These are phyloP conservation scores for Ophiostoma montium DNA, from an alignment of 2,329 filamentous ascomycete genomes.

Conservation along the genomic window DNA sequence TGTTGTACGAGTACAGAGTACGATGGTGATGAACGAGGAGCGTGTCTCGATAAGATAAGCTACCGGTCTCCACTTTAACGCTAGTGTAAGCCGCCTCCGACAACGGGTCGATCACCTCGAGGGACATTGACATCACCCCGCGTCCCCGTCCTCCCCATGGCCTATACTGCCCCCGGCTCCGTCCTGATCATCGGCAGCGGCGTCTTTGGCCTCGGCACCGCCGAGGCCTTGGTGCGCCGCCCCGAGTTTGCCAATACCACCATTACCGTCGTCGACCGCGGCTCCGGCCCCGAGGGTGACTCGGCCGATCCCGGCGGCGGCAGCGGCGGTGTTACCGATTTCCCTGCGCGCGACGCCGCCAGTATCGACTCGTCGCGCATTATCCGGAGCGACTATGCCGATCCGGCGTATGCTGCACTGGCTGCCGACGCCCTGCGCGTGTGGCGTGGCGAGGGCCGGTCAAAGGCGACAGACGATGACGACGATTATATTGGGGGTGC, in stretches of 20 bases:
- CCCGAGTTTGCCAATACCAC: constrained; percentile 35
- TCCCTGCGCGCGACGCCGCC: constrained; percentile 44
- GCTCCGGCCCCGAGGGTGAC: constrained; percentile 15
- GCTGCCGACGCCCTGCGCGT: constrained; percentile 53
- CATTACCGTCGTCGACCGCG: constrained; percentile 48
- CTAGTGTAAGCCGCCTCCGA: too few species aligned
- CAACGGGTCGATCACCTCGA: too few species aligned
- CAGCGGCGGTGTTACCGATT: constrained; percentile 25
- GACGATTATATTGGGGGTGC: constrained; percentile 41
- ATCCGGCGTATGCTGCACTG: constrained; percentile 61
- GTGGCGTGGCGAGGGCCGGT: too few species aligned
- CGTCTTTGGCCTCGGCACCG: constrained; percentile 46
- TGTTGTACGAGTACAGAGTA: too few species aligned
- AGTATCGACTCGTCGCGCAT: constrained; percentile 52
- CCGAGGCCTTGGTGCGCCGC: constrained; percentile 54
- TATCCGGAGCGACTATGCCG: constrained; percentile 64
- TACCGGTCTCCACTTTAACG: too few species aligned
- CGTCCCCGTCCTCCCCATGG: too few species aligned
- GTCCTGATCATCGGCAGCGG: constrained; percentile 58
- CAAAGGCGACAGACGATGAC: too few species aligned
- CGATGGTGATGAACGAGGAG: too few species aligned
- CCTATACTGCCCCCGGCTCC: constrained; percentile 24
- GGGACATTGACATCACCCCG: too few species aligned
- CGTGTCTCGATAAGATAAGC: too few species aligned
- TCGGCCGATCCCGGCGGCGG: constrained; percentile 7